Base-by-base conservation (phyloP, 1,139 yeast species). In the Geotrichum cucujoidarum region DNA sequence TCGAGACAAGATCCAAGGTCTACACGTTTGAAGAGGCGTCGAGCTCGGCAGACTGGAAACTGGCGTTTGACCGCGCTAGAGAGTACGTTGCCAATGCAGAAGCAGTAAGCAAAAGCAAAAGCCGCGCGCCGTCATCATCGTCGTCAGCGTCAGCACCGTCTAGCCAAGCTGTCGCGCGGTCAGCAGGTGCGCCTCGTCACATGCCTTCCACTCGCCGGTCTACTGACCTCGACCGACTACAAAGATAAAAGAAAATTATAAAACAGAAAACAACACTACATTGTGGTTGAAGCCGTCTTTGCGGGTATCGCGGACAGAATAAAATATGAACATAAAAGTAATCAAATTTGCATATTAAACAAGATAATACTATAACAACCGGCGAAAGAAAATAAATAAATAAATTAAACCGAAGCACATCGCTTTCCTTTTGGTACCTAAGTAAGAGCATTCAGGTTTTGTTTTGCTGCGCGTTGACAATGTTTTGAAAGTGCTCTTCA, bases 61-160 rank as follows among this genome's bases (percentile, higher is more conserved):
- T 53, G 3, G 62, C 63, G 6, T 58, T 68, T 36, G 58, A 56
- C 16, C 51, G 55, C 35, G 56, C 67, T 21, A 56, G 55, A 40
- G 58, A 57, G 16, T 63, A 57, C 49, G 62, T 61, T 37, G 52
- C 53, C 17, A 57, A 56, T 18, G 56, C 55, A 14, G 55, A 53
- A 21, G 54, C 56, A 6, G 48, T 54, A n/a, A 53, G 57, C 1
- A 54, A 54, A 10, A 40, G 55, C 16, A 45, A 40, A 16, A 31
- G 34, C 7, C 60, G 56, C 29, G n/a, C n/a, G n/a, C n/a, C n/a
- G n/a, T n/a, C n/a, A n/a, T n/a, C n/a, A n/a, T n/a, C n/a, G n/a
- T n/a, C 65, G 18, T 69, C 70, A 0, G 67, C 68, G 2, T 57
- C 67, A 1, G 70, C 70, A 1, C 70, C 70, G 1, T 68, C 68